phyloP scores from a whole-genome alignment of 345 rosid genomes.

The Syzygium oleosum region DNA sequence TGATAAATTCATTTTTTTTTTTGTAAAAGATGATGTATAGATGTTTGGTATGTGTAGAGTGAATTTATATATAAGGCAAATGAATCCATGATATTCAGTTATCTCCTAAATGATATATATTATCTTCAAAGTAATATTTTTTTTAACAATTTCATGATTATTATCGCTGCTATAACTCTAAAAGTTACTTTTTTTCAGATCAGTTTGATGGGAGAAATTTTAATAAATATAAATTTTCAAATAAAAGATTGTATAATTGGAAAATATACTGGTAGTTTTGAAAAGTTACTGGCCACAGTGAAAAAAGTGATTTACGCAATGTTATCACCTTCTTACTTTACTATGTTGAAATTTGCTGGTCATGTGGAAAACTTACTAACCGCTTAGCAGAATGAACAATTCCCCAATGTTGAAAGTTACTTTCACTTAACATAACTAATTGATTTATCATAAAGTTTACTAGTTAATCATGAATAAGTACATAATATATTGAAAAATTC shows the following conservation, averaged over 20 bases:
- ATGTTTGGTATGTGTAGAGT: not conserved
- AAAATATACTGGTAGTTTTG: not conserved
- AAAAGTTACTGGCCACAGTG: not conserved
- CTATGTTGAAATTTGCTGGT: not conserved
- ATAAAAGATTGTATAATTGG: not conserved
- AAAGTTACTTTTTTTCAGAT: not conserved
- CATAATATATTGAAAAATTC: not conserved
- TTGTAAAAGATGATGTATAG: not conserved
- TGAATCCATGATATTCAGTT: not conserved
- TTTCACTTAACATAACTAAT: not conserved
- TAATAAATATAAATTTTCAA: not conserved
- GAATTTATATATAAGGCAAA: too few relatives aligned
- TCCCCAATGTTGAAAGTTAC: not conserved
- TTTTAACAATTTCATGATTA: not conserved
- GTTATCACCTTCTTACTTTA: not conserved
- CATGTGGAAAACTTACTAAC: not conserved
- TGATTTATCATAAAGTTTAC: not conserved
- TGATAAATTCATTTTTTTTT: too few relatives aligned
- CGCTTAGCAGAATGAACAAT: not conserved
- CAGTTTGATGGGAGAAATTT: not conserved
- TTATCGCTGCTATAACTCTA: not conserved
- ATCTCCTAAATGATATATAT: too few relatives aligned
- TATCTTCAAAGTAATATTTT: not conserved
- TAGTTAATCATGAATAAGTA: not conserved
- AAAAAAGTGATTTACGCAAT: not conserved